These are phyloP conservation scores for Globisporangium abappressorium DNA, from an alignment of 352 stramenopile genomes.

Conservation along the genomic window DNA sequence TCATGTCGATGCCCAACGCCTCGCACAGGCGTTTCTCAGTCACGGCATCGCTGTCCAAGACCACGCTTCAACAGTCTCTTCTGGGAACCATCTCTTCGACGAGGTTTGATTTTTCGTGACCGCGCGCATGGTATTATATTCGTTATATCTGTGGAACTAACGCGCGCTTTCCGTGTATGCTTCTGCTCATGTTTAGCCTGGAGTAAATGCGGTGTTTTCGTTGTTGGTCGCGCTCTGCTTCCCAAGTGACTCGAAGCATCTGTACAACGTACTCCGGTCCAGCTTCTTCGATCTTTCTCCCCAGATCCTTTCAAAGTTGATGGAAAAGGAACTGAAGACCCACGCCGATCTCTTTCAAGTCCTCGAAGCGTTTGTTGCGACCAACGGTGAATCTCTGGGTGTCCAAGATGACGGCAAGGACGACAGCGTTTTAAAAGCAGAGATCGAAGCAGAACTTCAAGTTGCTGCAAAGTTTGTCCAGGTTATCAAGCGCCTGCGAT, in stretches of 20 bases:
- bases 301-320: constrained; percentile 53
- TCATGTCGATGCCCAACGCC: constrained; percentile 33
- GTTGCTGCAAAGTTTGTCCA: constrained; percentile 29
- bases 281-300: constrained; percentile 55
- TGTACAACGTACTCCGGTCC: constrained; percentile 79
- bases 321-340: constrained; percentile 57
- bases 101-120: constrained; percentile 17
- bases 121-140: neutral
- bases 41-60: constrained; percentile 32
- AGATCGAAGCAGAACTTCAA: constrained; percentile 5
- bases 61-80: neutral
- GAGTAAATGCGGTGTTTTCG: constrained; percentile 62
- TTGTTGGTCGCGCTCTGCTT: constrained; percentile 62
- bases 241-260: constrained; percentile 63
- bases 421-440: neutral
- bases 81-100: constrained; percentile 22
- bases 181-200: neutral
- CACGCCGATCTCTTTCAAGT: constrained; percentile 50
- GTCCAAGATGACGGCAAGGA: neutral
- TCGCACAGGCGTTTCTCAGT: constrained; percentile 30
- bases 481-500: constrained; percentile 36
- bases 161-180: too few species aligned
- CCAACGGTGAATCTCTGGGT: constrained; percentile 22
- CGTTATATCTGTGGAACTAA: neutral
- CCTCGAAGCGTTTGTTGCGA: constrained; percentile 47